Evolutionary conservation across 2,329 filamentous ascomycete species (phyloP).

Genomic region (Colletotrichum ledebouriae): DNA sequence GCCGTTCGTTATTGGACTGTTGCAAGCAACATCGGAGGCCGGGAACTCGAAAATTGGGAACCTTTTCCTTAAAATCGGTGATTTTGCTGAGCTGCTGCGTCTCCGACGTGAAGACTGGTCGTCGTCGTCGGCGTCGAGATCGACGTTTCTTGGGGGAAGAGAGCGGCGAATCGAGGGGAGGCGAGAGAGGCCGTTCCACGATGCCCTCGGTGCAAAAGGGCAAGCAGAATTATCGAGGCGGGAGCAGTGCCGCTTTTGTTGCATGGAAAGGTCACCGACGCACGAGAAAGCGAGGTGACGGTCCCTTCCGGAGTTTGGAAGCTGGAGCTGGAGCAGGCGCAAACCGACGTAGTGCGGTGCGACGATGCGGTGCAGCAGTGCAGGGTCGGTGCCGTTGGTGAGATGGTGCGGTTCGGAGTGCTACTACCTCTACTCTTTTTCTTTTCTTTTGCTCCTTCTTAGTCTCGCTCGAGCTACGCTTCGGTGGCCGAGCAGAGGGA

Average conservation of each 20-base stretch:
- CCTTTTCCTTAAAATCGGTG: conserved; percentile 6
- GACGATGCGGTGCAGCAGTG: conserved; percentile 34
- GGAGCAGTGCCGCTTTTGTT: conserved; percentile 38
- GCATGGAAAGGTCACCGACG: conserved; percentile 30
- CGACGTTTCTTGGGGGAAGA: conserved; percentile 24
- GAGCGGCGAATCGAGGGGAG: conserved; percentile 19
- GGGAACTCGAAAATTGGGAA: conserved; percentile 3
- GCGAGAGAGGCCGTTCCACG: conserved; percentile 35
- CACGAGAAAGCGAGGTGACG: conserved; percentile 8
- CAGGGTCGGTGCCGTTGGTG: conserved; percentile 29
- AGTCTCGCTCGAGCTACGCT: conserved; percentile 41
- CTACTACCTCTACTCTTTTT: conserved; percentile 28
- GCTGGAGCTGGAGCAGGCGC: conserved; percentile 22
- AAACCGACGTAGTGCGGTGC: conserved; percentile 27
- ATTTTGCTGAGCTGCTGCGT: background rate
- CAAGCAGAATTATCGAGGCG: conserved; percentile 15
- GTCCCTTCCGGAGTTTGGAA: conserved; percentile 3
- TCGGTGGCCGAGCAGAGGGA: conserved; percentile 40
- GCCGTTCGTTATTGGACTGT: conserved; percentile 39
- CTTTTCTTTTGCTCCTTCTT: background rate
- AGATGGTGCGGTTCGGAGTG: conserved; percentile 31
- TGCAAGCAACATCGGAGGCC: conserved; percentile 37
- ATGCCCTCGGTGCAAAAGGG: conserved; percentile 28
- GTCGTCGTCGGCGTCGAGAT: conserved; percentile 19
- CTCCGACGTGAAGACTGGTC: background rate